Evolutionary conservation across 2,329 filamentous ascomycete genomes (phyloP).

Genomic region (Penicillium sp.): DNA sequence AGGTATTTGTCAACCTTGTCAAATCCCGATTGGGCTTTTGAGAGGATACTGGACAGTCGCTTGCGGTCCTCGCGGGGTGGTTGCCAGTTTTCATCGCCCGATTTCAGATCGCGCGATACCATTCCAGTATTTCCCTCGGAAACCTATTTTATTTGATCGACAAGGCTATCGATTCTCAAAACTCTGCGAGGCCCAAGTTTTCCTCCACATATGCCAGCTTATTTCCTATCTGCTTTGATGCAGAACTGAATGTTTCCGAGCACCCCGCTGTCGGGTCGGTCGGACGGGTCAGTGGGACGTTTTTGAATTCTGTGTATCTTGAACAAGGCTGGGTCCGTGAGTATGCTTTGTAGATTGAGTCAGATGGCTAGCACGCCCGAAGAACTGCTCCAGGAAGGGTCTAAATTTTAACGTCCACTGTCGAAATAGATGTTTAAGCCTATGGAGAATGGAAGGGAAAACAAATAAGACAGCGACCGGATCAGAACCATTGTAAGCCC

Average conservation of each 20-base stretch:
- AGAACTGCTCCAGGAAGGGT: not conserved
- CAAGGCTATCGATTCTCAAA: slow-evolving; percentile 3
- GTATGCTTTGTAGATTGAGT: not conserved
- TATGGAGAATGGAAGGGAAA: not conserved
- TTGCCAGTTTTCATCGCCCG: not conserved
- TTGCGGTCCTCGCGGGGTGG: not conserved
- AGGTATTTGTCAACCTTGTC: slow-evolving; percentile 6
- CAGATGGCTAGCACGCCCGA: not conserved
- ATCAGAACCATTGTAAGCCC: not conserved
- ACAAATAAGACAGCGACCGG: not conserved
- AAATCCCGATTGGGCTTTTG: not conserved
- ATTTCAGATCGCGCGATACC: slow-evolving; percentile 2
- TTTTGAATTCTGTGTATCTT: not conserved
- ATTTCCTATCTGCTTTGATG: not conserved
- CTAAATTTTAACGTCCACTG: not conserved
- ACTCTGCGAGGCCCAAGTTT: slow-evolving; percentile 2
- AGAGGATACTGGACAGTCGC: not conserved
- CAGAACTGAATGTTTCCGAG: not conserved
- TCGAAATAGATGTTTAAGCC: not conserved
- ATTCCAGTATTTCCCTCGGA: not conserved
- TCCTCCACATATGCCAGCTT: not conserved
- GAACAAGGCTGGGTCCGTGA: not conserved
- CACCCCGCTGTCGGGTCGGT: not conserved
- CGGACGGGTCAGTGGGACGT: not conserved
- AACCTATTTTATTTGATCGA: slow-evolving; percentile 3